Evolutionary conservation across 164 flowering plant genomes (phyloP).

Genomic region (Magnolia changhungtana): DNA sequence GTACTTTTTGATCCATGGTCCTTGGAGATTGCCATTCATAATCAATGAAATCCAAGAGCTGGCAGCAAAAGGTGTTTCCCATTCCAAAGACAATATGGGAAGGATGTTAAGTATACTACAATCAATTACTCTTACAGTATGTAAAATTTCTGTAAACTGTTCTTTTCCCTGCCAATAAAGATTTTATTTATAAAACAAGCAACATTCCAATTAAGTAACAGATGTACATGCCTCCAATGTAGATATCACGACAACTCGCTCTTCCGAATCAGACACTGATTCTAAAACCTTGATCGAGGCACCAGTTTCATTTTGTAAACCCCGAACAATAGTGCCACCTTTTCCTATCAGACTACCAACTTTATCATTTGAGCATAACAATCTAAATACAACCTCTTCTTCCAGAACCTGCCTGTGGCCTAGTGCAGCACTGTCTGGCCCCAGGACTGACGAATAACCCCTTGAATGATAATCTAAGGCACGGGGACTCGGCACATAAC

Average conservation of each 20-base stretch:
- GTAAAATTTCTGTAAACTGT: too few species aligned
- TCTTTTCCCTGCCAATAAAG: neutral
- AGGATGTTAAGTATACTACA: too few species aligned
- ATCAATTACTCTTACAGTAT: too few species aligned
- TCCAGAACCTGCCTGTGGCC: constrained; percentile 32
- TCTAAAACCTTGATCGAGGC: constrained; percentile 52
- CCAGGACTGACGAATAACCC: constrained; percentile 29
- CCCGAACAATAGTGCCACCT: constrained; percentile 47
- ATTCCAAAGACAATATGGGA: too few species aligned
- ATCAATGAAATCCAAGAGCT: neutral
- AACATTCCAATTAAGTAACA: neutral
- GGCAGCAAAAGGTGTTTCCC: neutral
- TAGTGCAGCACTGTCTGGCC: constrained; percentile 26
- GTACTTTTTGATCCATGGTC: neutral
- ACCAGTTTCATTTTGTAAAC: constrained; percentile 52
- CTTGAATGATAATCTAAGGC: constrained; percentile 35
- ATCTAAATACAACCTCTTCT: constrained; percentile 47
- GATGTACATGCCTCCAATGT: constrained; percentile 48
- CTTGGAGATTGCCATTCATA: neutral
- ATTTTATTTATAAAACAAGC: neutral
- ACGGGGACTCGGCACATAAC: constrained; percentile 26
- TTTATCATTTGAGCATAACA: constrained; percentile 48
- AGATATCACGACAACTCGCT: constrained; percentile 51
- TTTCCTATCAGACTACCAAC: constrained; percentile 63
- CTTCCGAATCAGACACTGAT: constrained; percentile 45